These are phyloP conservation scores for Talaromyces trachyspermus DNA, from an alignment of 495 filamentous ascomycete genomes.

Conservation along the genomic window DNA sequence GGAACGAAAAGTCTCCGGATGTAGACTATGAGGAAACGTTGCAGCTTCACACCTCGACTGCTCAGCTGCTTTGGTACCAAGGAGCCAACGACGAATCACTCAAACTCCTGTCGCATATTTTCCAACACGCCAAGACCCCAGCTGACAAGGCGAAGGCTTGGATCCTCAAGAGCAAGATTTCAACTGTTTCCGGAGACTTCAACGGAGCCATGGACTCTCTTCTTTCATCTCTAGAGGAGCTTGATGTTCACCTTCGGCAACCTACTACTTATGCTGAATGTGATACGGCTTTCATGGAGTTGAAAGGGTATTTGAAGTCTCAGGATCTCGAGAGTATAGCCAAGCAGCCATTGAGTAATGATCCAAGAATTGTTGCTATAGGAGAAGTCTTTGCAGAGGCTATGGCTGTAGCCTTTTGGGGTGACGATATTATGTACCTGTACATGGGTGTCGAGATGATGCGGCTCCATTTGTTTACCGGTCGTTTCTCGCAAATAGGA, in stretches of 20 bases:
- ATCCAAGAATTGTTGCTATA: constrained; percentile 53
- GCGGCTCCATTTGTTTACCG: constrained; percentile 55
- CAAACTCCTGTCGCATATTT: constrained; percentile 54
- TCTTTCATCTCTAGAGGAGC: constrained; percentile 56
- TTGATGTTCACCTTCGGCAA: constrained; percentile 58
- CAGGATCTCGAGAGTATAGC: constrained; percentile 49
- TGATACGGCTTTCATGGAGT: constrained; percentile 57
- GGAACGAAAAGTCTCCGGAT: constrained; percentile 63
- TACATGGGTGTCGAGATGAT: constrained; percentile 65
- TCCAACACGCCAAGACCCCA: constrained; percentile 54
- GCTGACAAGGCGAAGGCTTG: constrained; percentile 73
- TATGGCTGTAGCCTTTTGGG: constrained; percentile 77
- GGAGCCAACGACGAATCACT: constrained; percentile 57
- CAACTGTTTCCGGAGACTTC: constrained; percentile 63
- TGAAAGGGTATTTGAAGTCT: constrained; percentile 52
- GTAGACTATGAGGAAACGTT: constrained; percentile 81
- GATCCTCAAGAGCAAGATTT: constrained; percentile 70
- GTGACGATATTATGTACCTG: constrained; percentile 67
- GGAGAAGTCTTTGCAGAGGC: constrained; percentile 72
- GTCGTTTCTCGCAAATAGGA: constrained; percentile 65
- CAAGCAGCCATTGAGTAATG: constrained; percentile 40
- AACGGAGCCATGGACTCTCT: constrained; percentile 59
- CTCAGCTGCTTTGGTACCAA: constrained; percentile 77
- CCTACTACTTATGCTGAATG: constrained; percentile 65
- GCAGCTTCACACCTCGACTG: constrained; percentile 61